phyloP scores from a whole-genome alignment of 2,329 filamentous ascomycete genomes.

The Stenocarpella maydis region DNA sequence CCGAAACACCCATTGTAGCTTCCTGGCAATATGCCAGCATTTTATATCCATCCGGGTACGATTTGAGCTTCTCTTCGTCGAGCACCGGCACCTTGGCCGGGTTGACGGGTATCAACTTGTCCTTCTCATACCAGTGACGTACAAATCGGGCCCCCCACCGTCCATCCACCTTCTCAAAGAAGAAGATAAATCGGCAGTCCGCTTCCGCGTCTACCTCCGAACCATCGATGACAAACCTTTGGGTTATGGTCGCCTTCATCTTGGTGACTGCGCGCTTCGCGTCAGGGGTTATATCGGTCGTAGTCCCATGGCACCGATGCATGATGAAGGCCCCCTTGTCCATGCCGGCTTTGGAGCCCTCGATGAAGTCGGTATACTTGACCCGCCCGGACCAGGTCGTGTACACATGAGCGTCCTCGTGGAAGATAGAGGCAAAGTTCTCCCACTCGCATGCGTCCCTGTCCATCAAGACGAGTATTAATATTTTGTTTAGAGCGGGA shows the following conservation, averaged over 20 bases:
- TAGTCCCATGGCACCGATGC: constrained; percentile 5
- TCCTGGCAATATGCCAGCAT: constrained; percentile 56
- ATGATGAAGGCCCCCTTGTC: background rate
- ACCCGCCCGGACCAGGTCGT: constrained; percentile 4
- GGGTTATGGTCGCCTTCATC: constrained; percentile 60
- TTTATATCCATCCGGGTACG: constrained; percentile 54
- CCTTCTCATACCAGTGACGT: constrained; percentile 61
- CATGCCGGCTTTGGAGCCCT: background rate
- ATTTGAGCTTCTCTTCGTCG: constrained; percentile 49
- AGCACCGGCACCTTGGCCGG: constrained; percentile 51
- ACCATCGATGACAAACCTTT: constrained; percentile 53
- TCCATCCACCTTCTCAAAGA: constrained; percentile 51
- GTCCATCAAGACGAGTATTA: background rate
- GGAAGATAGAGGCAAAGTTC: constrained; percentile 10
- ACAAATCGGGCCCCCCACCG: constrained; percentile 54
- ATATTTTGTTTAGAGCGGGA: background rate
- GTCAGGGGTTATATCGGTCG: constrained; percentile 36
- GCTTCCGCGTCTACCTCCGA: constrained; percentile 54
- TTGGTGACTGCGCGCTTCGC: constrained; percentile 54
- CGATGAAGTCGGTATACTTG: constrained; percentile 5
- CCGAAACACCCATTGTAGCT: constrained; percentile 53
- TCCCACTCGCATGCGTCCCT: constrained; percentile 11
- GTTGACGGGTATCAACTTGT: constrained; percentile 56
- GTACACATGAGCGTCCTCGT: background rate
- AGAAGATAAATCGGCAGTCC: constrained; percentile 57